These are phyloP conservation scores for Cryptosporidium xiaoi DNA, from an alignment of 169 alveolate species.

Conservation along the genomic window DNA sequence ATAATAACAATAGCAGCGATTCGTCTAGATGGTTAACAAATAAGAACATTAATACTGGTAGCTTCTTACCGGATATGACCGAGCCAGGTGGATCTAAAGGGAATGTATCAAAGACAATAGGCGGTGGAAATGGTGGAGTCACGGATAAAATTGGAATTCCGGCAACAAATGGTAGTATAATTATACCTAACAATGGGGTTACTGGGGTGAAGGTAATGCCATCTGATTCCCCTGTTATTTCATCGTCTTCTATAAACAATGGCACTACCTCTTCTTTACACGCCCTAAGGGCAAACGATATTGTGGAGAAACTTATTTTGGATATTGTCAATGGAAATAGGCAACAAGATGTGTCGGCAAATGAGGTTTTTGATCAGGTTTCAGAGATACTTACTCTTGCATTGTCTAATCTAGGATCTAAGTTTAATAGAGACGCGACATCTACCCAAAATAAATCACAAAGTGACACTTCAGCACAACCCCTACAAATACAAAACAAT, in stretches of 20 bases:
- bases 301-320: slow-evolving; percentile 11
- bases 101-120: too few relatives aligned
- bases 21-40: neutral
- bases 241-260: too few relatives aligned
- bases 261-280: neutral
- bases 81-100: too few relatives aligned
- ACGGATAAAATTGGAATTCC: neutral
- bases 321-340: slow-evolving; percentile 34
- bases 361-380: slow-evolving; percentile 26
- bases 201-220: too few relatives aligned
- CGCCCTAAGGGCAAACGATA: slow-evolving; percentile 24
- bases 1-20: neutral
- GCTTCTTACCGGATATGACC: too few relatives aligned
- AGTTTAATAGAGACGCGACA: slow-evolving; percentile 17
- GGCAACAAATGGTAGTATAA: neutral
- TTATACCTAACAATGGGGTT: neutral
- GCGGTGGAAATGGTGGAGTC: neutral
- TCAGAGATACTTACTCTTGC: slow-evolving; percentile 26
- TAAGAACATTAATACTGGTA: neutral
- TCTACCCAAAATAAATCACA: too few relatives aligned
- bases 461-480: too few relatives aligned
- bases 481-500: neutral
- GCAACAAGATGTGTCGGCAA: neutral
- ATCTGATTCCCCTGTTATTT: neutral
- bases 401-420: slow-evolving; percentile 11